A percentile compares a stretch with the other conserved stretches of the same genome.
Evolutionary conservation across 2,329 filamentous ascomycete genomes (phyloP).

Genomic region (Colletotrichum falcatum): DNA sequence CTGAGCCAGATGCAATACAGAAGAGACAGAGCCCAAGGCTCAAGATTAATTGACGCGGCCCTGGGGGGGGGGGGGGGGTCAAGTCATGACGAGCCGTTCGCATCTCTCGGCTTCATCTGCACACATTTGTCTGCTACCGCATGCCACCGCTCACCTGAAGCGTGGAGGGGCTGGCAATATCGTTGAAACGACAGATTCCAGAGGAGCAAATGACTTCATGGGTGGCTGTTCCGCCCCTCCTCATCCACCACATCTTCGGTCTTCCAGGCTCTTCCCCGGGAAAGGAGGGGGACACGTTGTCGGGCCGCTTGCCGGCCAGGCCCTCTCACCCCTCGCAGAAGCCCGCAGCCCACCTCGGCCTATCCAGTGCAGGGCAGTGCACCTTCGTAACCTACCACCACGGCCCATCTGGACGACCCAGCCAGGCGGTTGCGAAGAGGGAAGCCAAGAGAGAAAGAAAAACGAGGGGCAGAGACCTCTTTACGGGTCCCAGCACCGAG

Average conservation of each 20-base stretch:
- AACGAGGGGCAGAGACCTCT: conserved; percentile 5
- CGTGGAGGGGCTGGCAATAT: conserved; percentile 40
- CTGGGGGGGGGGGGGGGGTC: too few relatives aligned
- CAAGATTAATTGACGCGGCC: not conserved
- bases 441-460: not conserved
- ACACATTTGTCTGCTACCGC: conserved; percentile 30
- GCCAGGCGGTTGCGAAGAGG: conserved; percentile 38
- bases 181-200: conserved; percentile 39
- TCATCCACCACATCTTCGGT: conserved; percentile 8
- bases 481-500: conserved; percentile 35
- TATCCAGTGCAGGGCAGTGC: not conserved
- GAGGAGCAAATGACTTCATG: conserved; percentile 41
- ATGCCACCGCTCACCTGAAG: conserved; percentile 40
- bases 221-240: not conserved
- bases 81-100: conserved; percentile 29
- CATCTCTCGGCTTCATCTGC: conserved; percentile 33
- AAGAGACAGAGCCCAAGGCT: not conserved
- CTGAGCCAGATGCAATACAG: not conserved
- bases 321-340: conserved; percentile 1
- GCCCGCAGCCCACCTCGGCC: conserved; percentile 8
- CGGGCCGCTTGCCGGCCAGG: not conserved
- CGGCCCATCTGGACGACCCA: conserved; percentile 27
- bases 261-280: conserved; percentile 23
- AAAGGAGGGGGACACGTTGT: too few relatives aligned
- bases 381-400: not conserved